Conservation (phyloP, 306 rosid species). For the Medicago truncatula region MtrunA17r5.0-ANR NC_053044.1:31259001-31259500, state of each 20-base stretch:
- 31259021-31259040: conserved; percentile 24
- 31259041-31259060: conserved; percentile 14
- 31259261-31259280: conserved; percentile 18
- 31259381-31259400: conserved; percentile 20
- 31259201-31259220: not conserved
- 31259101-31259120: conserved; percentile 91
- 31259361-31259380: not conserved
- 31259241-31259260: conserved; percentile 13
- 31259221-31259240: conserved; percentile 3
- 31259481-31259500: too few species aligned
- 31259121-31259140: conserved; percentile 36
- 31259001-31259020: conserved; percentile 6
- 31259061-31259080: conserved; percentile 65
- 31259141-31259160: conserved; percentile 17
- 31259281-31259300: conserved; percentile 26
- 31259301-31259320: conserved; percentile 27
- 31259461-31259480: too few species aligned
- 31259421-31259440: conserved; percentile 28
- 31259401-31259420: not conserved
- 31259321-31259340: conserved; percentile 24
- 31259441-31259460: conserved; percentile 37
- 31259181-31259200: conserved; percentile 7
- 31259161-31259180: not conserved
- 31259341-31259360: conserved; percentile 36
- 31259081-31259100: conserved; percentile 96